These are phyloP conservation scores for Monilinia polystroma DNA, from an alignment of 2,329 filamentous ascomycete species.

Conservation along the genomic window DNA sequence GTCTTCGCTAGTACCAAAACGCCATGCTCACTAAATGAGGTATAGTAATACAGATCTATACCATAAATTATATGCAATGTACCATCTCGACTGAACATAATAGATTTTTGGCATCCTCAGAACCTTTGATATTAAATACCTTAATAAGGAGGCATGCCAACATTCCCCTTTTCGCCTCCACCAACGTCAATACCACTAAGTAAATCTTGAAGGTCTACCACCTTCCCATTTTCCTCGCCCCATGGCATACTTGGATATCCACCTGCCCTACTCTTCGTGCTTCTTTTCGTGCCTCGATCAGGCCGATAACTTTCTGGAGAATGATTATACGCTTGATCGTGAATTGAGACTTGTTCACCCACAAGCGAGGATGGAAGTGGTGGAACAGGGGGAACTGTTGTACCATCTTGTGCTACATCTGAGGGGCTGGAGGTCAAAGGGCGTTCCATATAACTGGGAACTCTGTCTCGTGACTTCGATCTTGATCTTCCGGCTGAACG, in stretches of 20 bases:
- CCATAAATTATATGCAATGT: constrained; percentile 19
- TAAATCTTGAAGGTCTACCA: constrained; percentile 36
- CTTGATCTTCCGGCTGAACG: constrained; percentile 33
- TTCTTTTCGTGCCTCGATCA: constrained; percentile 25
- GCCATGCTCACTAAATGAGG: constrained; percentile 15
- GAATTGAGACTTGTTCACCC: constrained; percentile 29
- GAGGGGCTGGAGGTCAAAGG: constrained; percentile 33
- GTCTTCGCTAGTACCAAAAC: constrained; percentile 12
- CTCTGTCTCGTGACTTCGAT: constrained; percentile 39
- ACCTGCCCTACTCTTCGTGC: constrained; percentile 27
- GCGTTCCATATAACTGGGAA: constrained; percentile 30
- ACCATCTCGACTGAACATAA: constrained; percentile 4
- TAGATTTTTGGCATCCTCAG: not conserved
- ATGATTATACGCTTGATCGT: constrained; percentile 32
- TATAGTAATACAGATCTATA: constrained; percentile 20
- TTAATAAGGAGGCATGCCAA: constrained; percentile 39
- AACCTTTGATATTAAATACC: constrained; percentile 3
- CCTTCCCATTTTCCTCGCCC: constrained; percentile 30
- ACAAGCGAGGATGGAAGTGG: constrained; percentile 35
- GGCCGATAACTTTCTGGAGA: constrained; percentile 30
- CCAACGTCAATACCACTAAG: constrained; percentile 38
- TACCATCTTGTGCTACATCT: constrained; percentile 30
- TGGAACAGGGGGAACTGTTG: constrained; percentile 38
- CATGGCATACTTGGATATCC: constrained; percentile 30
- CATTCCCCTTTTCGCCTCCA: constrained; percentile 31